Evolutionary conservation across 371 early-diverging fungal genomes (phyloP), one percentile per base, ranked within the genome.

Genomic region (Mucor indicus): DNA sequence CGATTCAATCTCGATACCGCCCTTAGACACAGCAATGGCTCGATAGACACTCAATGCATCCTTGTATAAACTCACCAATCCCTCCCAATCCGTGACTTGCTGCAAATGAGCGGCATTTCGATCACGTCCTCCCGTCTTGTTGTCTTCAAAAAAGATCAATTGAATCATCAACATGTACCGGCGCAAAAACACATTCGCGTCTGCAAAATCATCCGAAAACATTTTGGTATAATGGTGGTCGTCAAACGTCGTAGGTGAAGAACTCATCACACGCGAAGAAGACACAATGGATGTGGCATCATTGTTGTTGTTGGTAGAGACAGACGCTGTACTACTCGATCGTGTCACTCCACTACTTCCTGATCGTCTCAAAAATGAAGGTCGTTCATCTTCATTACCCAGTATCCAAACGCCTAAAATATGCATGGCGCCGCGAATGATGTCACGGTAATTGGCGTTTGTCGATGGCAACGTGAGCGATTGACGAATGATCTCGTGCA

Each of bases 401-500:
- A 85, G 60, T 36, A 80, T 76, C 89, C 89, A 89, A 0, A 80
- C 79, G 1, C 87, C 80, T 7, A 91, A 52, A n/a, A 91, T 77
- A 57, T 81, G 85, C 21, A 87, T 68, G 0, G 85, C 84, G 3
- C 84, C 81, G 4, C 87, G 74, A 1, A 76, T 79, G 29, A 85
- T 82, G 21, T 89, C 87, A 50, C 80, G 70, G 50, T 81, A 79
- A 17, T 73, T 60, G 9, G 72, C 53, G 39, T 77, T 74, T 2
- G 65, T 61, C 39, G 64, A 58, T 46, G 89, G 88, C 16, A 88
- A 48, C 22, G 81, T 52, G 9, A 90, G 55, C 2, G 83, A 70
- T 48, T 91, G 91, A 22, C 87, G 69, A 4, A 90, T 50, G 37
- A 87, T 70, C 56, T 92, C 93, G 56, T 89, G 88, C 15, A 89